Percentiles rank a stretch among this genome's conserved stretches.
Conservation (phyloP, 495 filamentous ascomycete genomes). For the Neurospora sp. region DNA sequence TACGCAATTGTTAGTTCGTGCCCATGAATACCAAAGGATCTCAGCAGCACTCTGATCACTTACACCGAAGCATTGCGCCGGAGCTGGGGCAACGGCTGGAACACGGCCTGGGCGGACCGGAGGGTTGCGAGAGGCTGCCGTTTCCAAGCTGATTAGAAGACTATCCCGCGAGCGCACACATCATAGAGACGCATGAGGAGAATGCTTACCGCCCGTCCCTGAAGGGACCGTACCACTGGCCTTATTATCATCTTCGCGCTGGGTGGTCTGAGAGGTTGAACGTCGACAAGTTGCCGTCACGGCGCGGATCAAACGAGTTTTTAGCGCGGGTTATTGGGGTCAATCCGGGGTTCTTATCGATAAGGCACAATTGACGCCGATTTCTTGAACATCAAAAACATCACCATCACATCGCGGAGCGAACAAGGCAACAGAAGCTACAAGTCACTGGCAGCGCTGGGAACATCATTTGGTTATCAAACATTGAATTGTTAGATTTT, state of each 20-base stretch:
- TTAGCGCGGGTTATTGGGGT: slow-evolving; percentile 16
- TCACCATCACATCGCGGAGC: neutral
- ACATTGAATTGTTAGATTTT: neutral
- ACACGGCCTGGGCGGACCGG: slow-evolving; percentile 9
- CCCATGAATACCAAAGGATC: neutral
- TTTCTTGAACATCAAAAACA: neutral
- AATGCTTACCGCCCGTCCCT: slow-evolving; percentile 20
- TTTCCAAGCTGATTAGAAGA: slow-evolving; percentile 3
- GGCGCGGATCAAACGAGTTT: slow-evolving; percentile 12
- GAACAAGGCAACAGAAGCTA: neutral
- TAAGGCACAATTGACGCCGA: slow-evolving; percentile 9
- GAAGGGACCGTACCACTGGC: slow-evolving; percentile 20
- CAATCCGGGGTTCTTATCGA: slow-evolving; percentile 22
- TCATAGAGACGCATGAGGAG: neutral
- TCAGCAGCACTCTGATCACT: slow-evolving; percentile 2
- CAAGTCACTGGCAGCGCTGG: neutral
- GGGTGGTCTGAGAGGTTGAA: neutral
- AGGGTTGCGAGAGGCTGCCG: slow-evolving; percentile 14
- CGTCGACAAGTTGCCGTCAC: neutral
- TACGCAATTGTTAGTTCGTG: neutral
- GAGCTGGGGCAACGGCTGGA: slow-evolving; percentile 14
- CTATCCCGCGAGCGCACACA: neutral
- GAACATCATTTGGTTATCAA: neutral
- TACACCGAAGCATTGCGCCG: slow-evolving; percentile 20
- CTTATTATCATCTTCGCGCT: slow-evolving; percentile 26